These are phyloP conservation scores for Cryptosporidium muris DNA, from an alignment of 169 alveolate species.

Conservation along the genomic window DNA sequence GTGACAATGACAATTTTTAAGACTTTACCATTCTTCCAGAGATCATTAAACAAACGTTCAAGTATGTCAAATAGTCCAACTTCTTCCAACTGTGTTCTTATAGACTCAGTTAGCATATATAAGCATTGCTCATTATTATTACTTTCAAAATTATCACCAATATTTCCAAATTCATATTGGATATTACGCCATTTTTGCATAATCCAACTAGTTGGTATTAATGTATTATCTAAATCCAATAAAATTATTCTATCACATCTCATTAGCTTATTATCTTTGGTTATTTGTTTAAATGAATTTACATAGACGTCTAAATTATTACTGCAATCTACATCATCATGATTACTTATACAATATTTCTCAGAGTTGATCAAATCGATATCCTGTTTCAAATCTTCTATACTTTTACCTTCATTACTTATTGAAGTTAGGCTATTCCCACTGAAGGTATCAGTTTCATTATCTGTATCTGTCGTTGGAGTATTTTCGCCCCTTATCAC, in stretches of 20 bases:
- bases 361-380: constrained; percentile 1
- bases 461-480: background rate
- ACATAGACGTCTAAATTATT: too few relatives aligned
- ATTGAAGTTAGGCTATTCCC: background rate
- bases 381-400: constrained; percentile 1
- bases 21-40: constrained; percentile 48
- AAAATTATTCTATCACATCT: constrained; percentile 61
- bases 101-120: constrained; percentile 56
- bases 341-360: background rate
- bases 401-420: background rate
- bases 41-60: constrained; percentile 57
- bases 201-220: constrained; percentile 76
- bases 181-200: constrained; percentile 74
- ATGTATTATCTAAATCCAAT: constrained; percentile 75
- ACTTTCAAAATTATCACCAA: constrained; percentile 40
- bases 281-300: background rate
- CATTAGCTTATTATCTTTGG: background rate
- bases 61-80: constrained; percentile 70
- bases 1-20: constrained; percentile 73
- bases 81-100: constrained; percentile 62
- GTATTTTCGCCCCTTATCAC: background rate
- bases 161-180: constrained; percentile 61
- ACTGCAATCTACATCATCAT: background rate
- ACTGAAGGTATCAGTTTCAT: background rate
- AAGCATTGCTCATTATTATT: constrained; percentile 23